These are phyloP conservation scores for Ilyonectria robusta DNA, from an alignment of 2,329 filamentous ascomycete genomes.

Conservation along the genomic window DNA sequence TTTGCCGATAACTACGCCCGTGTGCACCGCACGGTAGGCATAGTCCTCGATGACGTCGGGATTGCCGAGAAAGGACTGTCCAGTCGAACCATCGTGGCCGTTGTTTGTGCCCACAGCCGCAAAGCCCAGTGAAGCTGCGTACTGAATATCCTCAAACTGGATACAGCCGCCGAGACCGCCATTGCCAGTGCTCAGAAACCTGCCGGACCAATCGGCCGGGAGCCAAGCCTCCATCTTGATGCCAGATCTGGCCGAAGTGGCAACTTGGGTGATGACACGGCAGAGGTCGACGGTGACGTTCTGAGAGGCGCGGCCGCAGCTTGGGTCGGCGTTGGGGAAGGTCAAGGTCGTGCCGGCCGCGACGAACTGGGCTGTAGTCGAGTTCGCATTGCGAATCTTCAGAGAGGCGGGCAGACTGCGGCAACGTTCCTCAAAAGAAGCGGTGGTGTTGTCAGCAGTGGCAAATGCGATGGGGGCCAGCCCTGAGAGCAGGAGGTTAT, in stretches of 20 bases:
- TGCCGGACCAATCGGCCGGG: slow-evolving; percentile 60
- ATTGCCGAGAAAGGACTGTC: slow-evolving; percentile 51
- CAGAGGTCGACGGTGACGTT: background rate
- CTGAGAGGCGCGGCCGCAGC: background rate
- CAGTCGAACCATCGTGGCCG: slow-evolving; percentile 60
- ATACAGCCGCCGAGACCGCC: slow-evolving; percentile 63
- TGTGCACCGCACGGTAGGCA: slow-evolving; percentile 44
- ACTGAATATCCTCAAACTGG: slow-evolving; percentile 60
- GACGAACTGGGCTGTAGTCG: background rate
- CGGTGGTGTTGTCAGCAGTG: background rate
- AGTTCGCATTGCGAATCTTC: background rate
- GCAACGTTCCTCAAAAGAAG: background rate
- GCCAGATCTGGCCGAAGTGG: slow-evolving; percentile 1
- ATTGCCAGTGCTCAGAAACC: slow-evolving; percentile 63
- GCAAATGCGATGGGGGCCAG: background rate
- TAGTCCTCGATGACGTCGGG: slow-evolving; percentile 55
- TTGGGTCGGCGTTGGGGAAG: slow-evolving; percentile 8
- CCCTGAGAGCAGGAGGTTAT: background rate
- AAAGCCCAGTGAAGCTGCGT: slow-evolving; percentile 58
- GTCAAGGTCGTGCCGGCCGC: slow-evolving; percentile 3
- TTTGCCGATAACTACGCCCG: slow-evolving; percentile 30
- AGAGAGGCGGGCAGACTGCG: background rate
- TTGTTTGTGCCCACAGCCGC: slow-evolving; percentile 63
- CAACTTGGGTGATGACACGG: slow-evolving; percentile 3
- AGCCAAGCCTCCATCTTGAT: slow-evolving; percentile 58